phyloP scores from a whole-genome alignment of 2,329 filamentous ascomycete species.

The Thielaviopsis cerberus region DNA sequence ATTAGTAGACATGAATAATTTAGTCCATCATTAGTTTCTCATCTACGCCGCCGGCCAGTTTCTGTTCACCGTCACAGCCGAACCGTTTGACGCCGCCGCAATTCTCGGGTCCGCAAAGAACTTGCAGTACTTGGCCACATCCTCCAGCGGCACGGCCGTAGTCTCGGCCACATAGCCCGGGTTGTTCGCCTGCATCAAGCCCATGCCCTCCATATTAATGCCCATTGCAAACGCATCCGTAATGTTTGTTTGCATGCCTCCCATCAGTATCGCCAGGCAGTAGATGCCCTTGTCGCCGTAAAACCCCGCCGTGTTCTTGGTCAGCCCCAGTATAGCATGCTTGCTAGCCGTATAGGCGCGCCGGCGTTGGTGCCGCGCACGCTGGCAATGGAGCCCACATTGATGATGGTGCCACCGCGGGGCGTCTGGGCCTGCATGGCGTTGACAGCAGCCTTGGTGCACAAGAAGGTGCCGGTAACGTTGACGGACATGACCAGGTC shows the following conservation, averaged over 20 bases:
- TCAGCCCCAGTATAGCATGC: slow-evolving; percentile 34
- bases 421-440: slow-evolving; percentile 12
- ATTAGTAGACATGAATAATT: too few relatives aligned
- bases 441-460: slow-evolving; percentile 31
- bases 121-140: slow-evolving; percentile 23
- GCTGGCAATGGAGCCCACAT: slow-evolving; percentile 30
- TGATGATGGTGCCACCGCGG: slow-evolving; percentile 29
- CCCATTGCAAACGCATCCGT: slow-evolving; percentile 22
- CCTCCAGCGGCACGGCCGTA: slow-evolving; percentile 17
- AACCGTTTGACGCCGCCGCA: slow-evolving; percentile 19
- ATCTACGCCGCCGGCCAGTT: slow-evolving; percentile 21
- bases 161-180: slow-evolving; percentile 18
- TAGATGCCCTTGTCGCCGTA: slow-evolving; percentile 36
- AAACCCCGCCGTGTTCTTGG: slow-evolving; percentile 37
- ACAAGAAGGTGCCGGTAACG: slow-evolving; percentile 34
- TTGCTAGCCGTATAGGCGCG: slow-evolving; percentile 33
- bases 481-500: slow-evolving; percentile 37
- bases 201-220: slow-evolving; percentile 19
- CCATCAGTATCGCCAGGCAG: slow-evolving; percentile 31
- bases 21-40: neutral
- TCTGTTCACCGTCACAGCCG: slow-evolving; percentile 18
- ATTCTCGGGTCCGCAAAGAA: slow-evolving; percentile 21
- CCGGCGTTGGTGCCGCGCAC: slow-evolving; percentile 24
- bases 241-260: slow-evolving; percentile 39
- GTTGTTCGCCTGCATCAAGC: slow-evolving; percentile 15